Evolutionary conservation across 2,329 filamentous ascomycete genomes (phyloP), one percentile per base, ranked within the genome.

Genomic region (Calonectria fujianensis): DNA sequence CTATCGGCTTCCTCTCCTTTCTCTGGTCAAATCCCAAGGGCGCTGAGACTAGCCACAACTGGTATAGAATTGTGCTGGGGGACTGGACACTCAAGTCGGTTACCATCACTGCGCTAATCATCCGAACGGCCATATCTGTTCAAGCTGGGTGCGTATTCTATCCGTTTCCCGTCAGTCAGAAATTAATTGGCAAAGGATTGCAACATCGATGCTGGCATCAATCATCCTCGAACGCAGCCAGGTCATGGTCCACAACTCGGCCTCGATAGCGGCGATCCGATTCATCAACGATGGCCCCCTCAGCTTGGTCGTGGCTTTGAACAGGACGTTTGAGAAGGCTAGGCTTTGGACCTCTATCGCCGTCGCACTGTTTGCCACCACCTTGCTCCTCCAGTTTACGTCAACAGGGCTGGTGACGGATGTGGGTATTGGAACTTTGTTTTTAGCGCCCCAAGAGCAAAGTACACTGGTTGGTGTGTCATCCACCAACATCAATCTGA

Each of bases 281-380:
- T 70, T 65, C 35, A 61, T 70, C 6, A 70, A 70, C 24, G 48
- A 70, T 18, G 69, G 69, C 10, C 69, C 69, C 9, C 32, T 70
- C 10, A 65, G 69, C 16, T 48, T 70, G 18, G 24, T 64, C 9
- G n/a, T 45, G 35, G 41, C 69, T 5, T 37, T 70, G 20, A 39
- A 70, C 10, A 35, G 37, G 31, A 32, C 41, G 1, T 70, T 54
- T 20, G 8, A 16, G 5, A 59, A 37, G 2, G 24, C 57, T 18
- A 59, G 35, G 2, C 14, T 70, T 27, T 70, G 69, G 69, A 64
- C 57, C 6, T 45, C 24, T 2, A 27, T 64, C 24, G n/a, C 27
- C 7, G 1, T 65, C 0, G 10, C 51, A 13, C 35, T 70, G 7
- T 64, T 70, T 11, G 13, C 27, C 4, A 70, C 69, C 18, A 70